Evolutionary conservation across 371 early-diverging fungal species (phyloP), one percentile per base, ranked within the genome.

Genomic region (Apophysomyces elegans): DNA sequence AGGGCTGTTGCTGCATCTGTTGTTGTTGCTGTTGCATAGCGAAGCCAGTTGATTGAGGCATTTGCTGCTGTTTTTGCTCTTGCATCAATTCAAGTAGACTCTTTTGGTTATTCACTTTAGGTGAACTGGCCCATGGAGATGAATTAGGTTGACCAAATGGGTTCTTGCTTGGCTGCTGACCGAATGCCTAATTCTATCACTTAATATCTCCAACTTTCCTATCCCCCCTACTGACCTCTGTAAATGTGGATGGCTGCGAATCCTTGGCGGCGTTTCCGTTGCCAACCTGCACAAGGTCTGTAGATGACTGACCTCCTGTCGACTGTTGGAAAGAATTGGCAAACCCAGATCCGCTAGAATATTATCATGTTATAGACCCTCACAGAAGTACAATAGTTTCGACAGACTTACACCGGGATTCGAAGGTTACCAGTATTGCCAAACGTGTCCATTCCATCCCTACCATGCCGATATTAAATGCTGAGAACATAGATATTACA

Each of bases 351-450:
- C 80, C 80, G 16, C 80, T 79, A 41, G 8, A 41, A 13, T 2
- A 41, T 54, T 8, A n/a, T 14, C 18, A 37, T 7, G 18, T 38
- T n/a, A 37, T 12, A 59, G 12, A n/a, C 16, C 14, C n/a, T 18
- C 21, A 26, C 1, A 9, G 18, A 60, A 13, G 16, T 5, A 39
- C 13, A 26, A 7, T 13, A 5, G 11, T 60, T 32, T 18, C 2
- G 12, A 3, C 64, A 4, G 26, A 72, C 79, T 75, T 75, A 81
- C 79, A 63, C 36, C 37, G 80, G 82, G 37, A 80, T 62, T 46
- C 82, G 83, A 54, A 81, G 77, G 66, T 79, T 77, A 21, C 85
- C 85, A 37, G 66, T 66, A 64, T 83, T 85, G 45, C 85, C 85
- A 61, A 81, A 85, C 7, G 81, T 83, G 54, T 83, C 85, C 70